A percentile compares a stretch with the other conserved stretches of the same genome.
These are phyloP conservation scores for Botrytis fabae DNA, from an alignment of 2,329 filamentous ascomycete genomes.

Conservation along the genomic window DNA sequence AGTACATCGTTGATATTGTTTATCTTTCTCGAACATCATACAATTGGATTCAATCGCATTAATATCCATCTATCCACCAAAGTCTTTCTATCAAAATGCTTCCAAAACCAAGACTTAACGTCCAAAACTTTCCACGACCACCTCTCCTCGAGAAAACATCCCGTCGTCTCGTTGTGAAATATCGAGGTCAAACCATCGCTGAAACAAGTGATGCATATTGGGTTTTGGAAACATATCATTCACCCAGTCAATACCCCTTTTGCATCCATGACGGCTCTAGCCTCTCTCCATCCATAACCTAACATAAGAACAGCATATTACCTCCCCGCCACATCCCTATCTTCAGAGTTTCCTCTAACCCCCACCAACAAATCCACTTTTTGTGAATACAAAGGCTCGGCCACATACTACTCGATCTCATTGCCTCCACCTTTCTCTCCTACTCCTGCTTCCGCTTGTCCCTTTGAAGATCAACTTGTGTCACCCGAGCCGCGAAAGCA, in stretches of 20 bases:
- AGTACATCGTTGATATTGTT: not conserved
- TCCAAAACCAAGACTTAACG: slow-evolving; percentile 50
- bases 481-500: slow-evolving; percentile 32
- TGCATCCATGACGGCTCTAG: not conserved
- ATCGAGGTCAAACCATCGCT: slow-evolving; percentile 55
- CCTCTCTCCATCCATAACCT: slow-evolving; percentile 9
- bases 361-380: slow-evolving; percentile 49
- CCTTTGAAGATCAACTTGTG: not conserved
- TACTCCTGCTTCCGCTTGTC: slow-evolving; percentile 12
- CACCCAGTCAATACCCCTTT: slow-evolving; percentile 49
- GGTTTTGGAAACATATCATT: slow-evolving; percentile 63
- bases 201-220: slow-evolving; percentile 60
- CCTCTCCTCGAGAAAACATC: slow-evolving; percentile 55
- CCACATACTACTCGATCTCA: slow-evolving; percentile 57
- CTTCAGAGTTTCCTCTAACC: slow-evolving; percentile 45
- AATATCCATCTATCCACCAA: not conserved
- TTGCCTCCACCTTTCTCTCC: slow-evolving; percentile 40
- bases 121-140: slow-evolving; percentile 58
- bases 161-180: slow-evolving; percentile 57
- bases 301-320: slow-evolving; percentile 53
- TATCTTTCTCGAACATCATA: not conserved
- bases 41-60: not conserved
- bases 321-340: slow-evolving; percentile 53
- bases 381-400: slow-evolving; percentile 63
- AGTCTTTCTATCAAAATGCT: slow-evolving; percentile 41